These are phyloP conservation scores for Tricharina praecox DNA, from an alignment of 495 filamentous ascomycete species.

Conservation along the genomic window DNA sequence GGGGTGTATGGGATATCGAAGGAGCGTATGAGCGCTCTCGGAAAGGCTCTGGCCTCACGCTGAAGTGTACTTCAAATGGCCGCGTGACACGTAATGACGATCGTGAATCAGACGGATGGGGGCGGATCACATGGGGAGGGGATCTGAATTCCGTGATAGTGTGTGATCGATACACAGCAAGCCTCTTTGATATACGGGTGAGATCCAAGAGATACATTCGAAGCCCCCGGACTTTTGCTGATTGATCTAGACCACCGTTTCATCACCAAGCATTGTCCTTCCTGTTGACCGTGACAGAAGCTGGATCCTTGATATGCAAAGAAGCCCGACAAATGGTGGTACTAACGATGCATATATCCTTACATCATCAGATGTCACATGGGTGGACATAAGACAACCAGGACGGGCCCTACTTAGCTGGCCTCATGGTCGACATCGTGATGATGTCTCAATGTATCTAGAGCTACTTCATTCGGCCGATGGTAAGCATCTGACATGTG, in stretches of 20 bases:
- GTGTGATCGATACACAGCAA: constrained; percentile 14
- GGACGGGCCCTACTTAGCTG: constrained; percentile 10
- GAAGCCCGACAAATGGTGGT: constrained; percentile 1
- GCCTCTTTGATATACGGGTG: constrained; percentile 22
- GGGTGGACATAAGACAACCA: constrained; percentile 12
- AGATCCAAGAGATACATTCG: background rate
- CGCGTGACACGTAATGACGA: constrained; percentile 7
- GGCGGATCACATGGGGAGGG: constrained; percentile 18
- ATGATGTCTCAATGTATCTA: constrained; percentile 12
- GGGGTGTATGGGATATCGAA: constrained; percentile 59
- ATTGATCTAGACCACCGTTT: background rate
- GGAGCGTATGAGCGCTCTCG: constrained; percentile 26
- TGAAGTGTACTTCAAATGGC: constrained; percentile 5
- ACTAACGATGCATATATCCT: constrained; percentile 13
- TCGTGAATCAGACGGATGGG: constrained; percentile 8
- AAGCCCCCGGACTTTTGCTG: no score
- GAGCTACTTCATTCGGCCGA: constrained; percentile 10
- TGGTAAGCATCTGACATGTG: constrained; percentile 4
- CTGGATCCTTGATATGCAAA: constrained; percentile 18
- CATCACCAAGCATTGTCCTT: background rate
- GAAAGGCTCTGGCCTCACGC: background rate
- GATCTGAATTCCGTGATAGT: constrained; percentile 16
- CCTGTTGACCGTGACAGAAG: constrained; percentile 2
- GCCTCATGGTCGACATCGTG: constrained; percentile 11
- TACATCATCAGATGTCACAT: constrained; percentile 11